Conservation (phyloP, 2,329 filamentous ascomycete genomes). For the Grosmannia penicillata region DNA sequence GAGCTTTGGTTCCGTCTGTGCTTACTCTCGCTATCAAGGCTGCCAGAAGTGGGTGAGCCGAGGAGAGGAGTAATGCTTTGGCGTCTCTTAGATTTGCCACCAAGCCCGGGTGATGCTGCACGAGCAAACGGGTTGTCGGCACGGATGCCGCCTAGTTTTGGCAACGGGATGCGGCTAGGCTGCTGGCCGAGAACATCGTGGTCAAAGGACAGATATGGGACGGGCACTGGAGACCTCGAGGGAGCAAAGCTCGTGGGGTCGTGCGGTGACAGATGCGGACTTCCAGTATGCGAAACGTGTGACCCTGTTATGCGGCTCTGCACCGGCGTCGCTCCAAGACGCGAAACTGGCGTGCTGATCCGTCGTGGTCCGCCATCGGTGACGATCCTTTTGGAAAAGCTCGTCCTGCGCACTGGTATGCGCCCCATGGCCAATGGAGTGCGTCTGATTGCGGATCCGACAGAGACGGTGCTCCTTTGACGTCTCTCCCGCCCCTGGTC, state of each 20-base stretch:
- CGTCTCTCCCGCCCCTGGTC: slow-evolving; percentile 2
- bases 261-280: slow-evolving; percentile 22
- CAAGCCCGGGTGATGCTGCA: slow-evolving; percentile 1
- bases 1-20: slow-evolving; percentile 32
- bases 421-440: neutral
- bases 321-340: slow-evolving; percentile 14
- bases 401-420: slow-evolving; percentile 7
- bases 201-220: slow-evolving; percentile 6
- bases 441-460: slow-evolving; percentile 3
- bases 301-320: slow-evolving; percentile 4
- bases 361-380: slow-evolving; percentile 23
- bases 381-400: slow-evolving; percentile 10
- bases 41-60: slow-evolving; percentile 8
- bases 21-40: slow-evolving; percentile 15
- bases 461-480: slow-evolving; percentile 4
- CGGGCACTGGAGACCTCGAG: slow-evolving; percentile 23
- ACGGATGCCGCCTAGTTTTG: slow-evolving; percentile 3
- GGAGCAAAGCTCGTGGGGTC: slow-evolving; percentile 40
- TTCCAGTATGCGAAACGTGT: slow-evolving; percentile 31
- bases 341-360: slow-evolving; percentile 27
- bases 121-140: slow-evolving; percentile 7
- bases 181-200: slow-evolving; percentile 2
- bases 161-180: slow-evolving; percentile 28
- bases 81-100: neutral
- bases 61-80: slow-evolving; percentile 12